These are phyloP conservation scores for Hypoxylon intermedium DNA, from an alignment of 495 filamentous ascomycete species.

Conservation along the genomic window DNA sequence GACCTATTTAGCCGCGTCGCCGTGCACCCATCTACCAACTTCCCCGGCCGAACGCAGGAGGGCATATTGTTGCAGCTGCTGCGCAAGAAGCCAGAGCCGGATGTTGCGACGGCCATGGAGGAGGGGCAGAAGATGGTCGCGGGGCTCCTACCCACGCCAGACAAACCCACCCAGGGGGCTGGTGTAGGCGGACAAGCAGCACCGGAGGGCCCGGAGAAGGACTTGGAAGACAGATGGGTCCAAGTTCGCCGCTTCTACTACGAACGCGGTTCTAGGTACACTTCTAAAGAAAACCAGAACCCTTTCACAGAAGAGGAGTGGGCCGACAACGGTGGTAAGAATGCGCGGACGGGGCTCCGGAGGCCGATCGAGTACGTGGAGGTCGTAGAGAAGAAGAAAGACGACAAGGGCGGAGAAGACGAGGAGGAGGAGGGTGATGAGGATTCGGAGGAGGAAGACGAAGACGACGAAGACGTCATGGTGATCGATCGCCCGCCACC, in stretches of 20 bases:
- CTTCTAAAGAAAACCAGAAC: constrained; percentile 57
- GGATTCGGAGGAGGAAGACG: constrained; percentile 58
- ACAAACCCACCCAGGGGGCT: constrained; percentile 22
- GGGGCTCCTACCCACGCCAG: constrained; percentile 25
- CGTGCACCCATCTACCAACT: constrained; percentile 77
- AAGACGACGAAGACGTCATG: constrained; percentile 51
- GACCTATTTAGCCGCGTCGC: constrained; percentile 67
- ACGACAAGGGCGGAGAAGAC: constrained; percentile 64
- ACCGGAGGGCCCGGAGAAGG: constrained; percentile 47
- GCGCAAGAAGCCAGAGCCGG: constrained; percentile 81
- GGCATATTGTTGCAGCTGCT: constrained; percentile 67
- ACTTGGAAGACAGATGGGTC: constrained; percentile 51
- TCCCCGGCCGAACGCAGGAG: constrained; percentile 74
- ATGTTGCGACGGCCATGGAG: constrained; percentile 74
- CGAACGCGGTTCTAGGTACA: constrained; percentile 48
- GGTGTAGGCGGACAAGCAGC: not conserved
- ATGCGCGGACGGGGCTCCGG: constrained; percentile 76
- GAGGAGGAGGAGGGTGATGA: constrained; percentile 66
- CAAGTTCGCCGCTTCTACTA: constrained; percentile 50
- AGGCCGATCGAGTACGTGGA: too few species aligned
- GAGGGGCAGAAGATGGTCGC: constrained; percentile 58
- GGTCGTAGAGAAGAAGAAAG: too few species aligned
- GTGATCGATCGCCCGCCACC: constrained; percentile 51
- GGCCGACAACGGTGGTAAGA: constrained; percentile 72
- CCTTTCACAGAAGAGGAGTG: constrained; percentile 73